A percentile compares a stretch with the other conserved stretches of the same genome.
These are phyloP conservation scores for Parastagonospora nodorum DNA, from an alignment of 2,329 filamentous ascomycete genomes.

Conservation along the genomic window DNA sequence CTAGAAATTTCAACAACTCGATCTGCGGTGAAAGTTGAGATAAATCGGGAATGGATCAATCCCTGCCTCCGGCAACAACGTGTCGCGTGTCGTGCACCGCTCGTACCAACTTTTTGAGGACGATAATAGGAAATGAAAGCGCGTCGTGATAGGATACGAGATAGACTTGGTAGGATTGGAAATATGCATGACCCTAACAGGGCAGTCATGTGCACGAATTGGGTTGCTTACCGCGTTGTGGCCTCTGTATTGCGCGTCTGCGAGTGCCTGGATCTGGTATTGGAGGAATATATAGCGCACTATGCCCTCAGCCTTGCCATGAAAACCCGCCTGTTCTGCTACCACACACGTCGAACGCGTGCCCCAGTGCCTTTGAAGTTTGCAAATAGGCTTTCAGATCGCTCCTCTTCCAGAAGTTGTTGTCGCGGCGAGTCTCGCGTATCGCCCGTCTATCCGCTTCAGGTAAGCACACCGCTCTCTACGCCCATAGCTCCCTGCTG, in stretches of 20 bases:
- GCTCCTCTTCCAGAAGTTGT: neutral
- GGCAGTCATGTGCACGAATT: neutral
- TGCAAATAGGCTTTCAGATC: no score
- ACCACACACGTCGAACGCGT: no score
- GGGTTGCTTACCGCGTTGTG: constrained; percentile 24
- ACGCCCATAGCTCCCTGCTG: constrained; percentile 28
- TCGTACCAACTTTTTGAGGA: constrained; percentile 8
- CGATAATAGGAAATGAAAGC: constrained; percentile 1
- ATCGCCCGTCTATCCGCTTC: constrained; percentile 15
- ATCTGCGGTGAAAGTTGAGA: neutral
- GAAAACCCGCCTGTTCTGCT: no score
- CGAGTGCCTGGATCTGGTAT: constrained; percentile 33
- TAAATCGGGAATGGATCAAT: constrained; percentile 4
- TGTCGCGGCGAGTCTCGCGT: constrained; percentile 12
- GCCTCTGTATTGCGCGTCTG: constrained; percentile 37
- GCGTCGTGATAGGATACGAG: no score
- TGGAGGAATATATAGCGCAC: constrained; percentile 23
- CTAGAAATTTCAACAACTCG: no score
- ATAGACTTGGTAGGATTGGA: no score
- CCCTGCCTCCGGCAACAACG: constrained; percentile 14
- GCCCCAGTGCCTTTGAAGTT: no score
- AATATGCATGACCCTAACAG: neutral
- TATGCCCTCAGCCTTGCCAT: neutral
- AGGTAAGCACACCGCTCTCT: constrained; percentile 9
- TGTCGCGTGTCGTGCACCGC: constrained; percentile 32